phyloP scores from a whole-genome alignment of 2,329 filamentous ascomycete genomes.

The Cladosporium sp. region DNA sequence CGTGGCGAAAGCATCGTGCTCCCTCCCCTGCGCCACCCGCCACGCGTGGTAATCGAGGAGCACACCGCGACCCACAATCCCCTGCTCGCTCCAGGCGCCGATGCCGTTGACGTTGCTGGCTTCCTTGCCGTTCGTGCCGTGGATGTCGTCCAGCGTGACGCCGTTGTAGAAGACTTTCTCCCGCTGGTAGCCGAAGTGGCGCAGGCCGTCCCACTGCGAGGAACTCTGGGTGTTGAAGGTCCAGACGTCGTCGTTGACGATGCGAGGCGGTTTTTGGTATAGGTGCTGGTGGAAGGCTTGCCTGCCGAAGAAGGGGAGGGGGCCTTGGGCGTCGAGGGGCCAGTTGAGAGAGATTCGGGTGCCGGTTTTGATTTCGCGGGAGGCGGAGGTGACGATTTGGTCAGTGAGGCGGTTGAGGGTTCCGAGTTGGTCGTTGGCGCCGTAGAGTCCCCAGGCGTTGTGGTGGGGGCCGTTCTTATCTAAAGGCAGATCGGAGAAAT shows the following conservation, averaged over 20 bases:
- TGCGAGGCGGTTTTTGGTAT: conserved; percentile 47
- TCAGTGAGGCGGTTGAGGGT: conserved; percentile 59
- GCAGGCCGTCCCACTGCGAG: conserved; percentile 54
- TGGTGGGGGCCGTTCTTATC: conserved; percentile 44
- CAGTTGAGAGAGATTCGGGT: conserved; percentile 57
- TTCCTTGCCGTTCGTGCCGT: conserved; percentile 22
- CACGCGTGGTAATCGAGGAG: conserved; percentile 47
- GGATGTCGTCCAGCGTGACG: conserved; percentile 20
- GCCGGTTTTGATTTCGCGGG: conserved; percentile 52
- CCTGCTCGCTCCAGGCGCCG: conserved; percentile 47
- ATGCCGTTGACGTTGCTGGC: conserved; percentile 25
- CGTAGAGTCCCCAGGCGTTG: conserved; percentile 38
- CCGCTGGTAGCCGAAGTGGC: conserved; percentile 40
- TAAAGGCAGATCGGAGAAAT: conserved; percentile 39
- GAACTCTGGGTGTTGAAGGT: conserved; percentile 54
- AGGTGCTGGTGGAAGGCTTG: conserved; percentile 53
- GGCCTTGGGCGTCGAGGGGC: conserved; percentile 52
- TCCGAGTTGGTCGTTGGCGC: conserved; percentile 55
- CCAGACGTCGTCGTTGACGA: conserved; percentile 55
- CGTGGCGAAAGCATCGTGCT: conserved; percentile 34
- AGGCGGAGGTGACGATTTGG: conserved; percentile 33
- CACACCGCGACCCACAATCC: conserved; percentile 51
- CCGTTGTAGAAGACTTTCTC: conserved; percentile 25
- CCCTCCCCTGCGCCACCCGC: conserved; percentile 35
- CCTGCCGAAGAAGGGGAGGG: conserved; percentile 53